Evolutionary conservation across 2,329 filamentous ascomycete species (phyloP).

Genomic region (Bimuria novae-zelandiae): DNA sequence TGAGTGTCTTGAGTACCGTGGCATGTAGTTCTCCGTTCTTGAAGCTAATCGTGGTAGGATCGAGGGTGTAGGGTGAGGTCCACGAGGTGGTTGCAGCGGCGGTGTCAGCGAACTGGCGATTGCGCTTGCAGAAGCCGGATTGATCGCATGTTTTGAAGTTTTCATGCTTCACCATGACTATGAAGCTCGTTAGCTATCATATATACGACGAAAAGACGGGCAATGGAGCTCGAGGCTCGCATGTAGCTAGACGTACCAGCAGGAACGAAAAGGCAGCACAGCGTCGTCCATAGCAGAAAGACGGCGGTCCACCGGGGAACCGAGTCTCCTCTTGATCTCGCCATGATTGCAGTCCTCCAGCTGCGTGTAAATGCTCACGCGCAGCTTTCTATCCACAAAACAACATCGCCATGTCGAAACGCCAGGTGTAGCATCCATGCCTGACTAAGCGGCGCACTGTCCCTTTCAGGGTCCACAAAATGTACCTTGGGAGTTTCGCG

Average conservation of each 20-base stretch:
- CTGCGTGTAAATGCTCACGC: constrained; percentile 25
- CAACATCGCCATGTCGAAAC: constrained; percentile 5
- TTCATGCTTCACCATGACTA: constrained; percentile 88
- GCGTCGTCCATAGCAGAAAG: constrained; percentile 37
- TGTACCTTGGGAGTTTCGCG: neutral
- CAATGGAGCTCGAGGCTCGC: constrained; percentile 4
- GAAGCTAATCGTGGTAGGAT: constrained; percentile 72
- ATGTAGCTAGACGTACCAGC: constrained; percentile 40
- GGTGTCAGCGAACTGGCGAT: constrained; percentile 84
- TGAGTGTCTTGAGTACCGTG: constrained; percentile 78
- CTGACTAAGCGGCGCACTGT: constrained; percentile 6
- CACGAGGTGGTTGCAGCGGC: constrained; percentile 70
- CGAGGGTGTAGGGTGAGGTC: constrained; percentile 79
- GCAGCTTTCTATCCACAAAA: constrained; percentile 8
- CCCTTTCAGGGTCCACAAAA: neutral
- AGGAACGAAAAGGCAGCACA: constrained; percentile 43
- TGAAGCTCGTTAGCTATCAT: constrained; percentile 11
- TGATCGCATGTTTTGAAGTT: constrained; percentile 97
- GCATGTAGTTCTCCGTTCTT: constrained; percentile 80
- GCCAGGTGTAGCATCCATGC: constrained; percentile 20
- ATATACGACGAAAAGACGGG: neutral
- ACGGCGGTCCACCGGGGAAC: constrained; percentile 64
- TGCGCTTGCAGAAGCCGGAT: constrained; percentile 96
- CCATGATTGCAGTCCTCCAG: constrained; percentile 25
- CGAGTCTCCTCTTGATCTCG: constrained; percentile 47